Conservation (phyloP, 768 basidiomycete genomes). For the Amyloporia xantha region DNA sequence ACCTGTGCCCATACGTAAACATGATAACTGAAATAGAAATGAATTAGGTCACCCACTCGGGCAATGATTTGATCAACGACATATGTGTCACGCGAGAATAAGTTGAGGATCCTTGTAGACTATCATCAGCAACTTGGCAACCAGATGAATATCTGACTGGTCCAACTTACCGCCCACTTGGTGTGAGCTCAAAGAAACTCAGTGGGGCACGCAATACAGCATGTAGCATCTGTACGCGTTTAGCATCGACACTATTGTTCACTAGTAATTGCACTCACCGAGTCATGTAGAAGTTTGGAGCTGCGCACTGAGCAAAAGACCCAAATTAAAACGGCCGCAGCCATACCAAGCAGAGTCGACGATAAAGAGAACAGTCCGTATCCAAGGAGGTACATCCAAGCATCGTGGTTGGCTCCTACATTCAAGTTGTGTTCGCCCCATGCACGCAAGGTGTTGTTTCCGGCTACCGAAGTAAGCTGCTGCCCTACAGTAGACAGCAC, state of each 20-base stretch:
- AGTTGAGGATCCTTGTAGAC: constrained; percentile 63
- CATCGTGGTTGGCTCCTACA: constrained; percentile 49
- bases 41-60: constrained; percentile 30
- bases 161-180: constrained; percentile 60
- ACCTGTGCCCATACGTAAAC: constrained; percentile 27
- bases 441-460: constrained; percentile 61
- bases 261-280: constrained; percentile 35
- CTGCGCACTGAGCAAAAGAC: constrained; percentile 72
- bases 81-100: constrained; percentile 87
- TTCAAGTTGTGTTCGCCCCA: constrained; percentile 79
- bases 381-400: constrained; percentile 50
- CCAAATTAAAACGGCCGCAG: constrained; percentile 61
- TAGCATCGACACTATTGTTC: not conserved
- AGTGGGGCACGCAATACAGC: constrained; percentile 79
- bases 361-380: constrained; percentile 66
- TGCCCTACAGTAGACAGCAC: constrained; percentile 44
- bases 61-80: constrained; percentile 81
- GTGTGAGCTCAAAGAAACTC: constrained; percentile 87
- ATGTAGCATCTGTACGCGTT: constrained; percentile 53
- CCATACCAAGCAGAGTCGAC: constrained; percentile 46
- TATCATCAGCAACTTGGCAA: not conserved
- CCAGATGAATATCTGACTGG: not conserved
- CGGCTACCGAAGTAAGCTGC: constrained; percentile 55
- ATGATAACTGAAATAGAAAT: not conserved
- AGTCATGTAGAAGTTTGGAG: constrained; percentile 70